Base-by-base conservation (phyloP, 2,329 filamentous ascomycete genomes). In the Seiridium cupressi region DNA sequence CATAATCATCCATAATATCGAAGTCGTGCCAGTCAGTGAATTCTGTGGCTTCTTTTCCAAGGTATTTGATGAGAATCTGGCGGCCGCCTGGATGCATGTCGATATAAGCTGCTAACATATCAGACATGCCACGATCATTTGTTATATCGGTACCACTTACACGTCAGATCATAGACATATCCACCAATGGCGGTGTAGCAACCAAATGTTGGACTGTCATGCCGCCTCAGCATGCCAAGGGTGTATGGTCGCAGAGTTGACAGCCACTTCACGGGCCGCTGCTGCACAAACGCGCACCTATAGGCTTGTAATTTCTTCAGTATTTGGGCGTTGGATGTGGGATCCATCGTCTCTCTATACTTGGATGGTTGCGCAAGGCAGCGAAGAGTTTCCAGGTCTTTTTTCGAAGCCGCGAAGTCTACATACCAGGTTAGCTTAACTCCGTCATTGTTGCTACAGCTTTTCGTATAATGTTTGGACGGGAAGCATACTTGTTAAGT, bases 31-130 rank as follows among this genome's bases (percentile, higher is more conserved):
- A 57, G 5, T 63, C 31, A 6, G 31, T 4, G 26, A 67, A 66
- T 3, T 60, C 26, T 13, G 55, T 62, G 35, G 62, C 61, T 35
- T 64, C 62, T 13, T 38, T 46, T 9, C 65, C 65, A 2, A 60
- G 34, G 11, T 51, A 61, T 4, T 57, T 40, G 5, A 55, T 44
- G 11, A 67, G 8, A 5, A 62, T 32, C 4, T 31, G n/a, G 31
- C 26, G 49, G 2, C 65, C 65, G 3, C 65, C 65, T 1, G 65
- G 65, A 38, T 67, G 65, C 31, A 59, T 61, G 35, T 44, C 57
- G 2, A 62, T 10, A 32, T 66, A 67, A 2, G 9, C 65, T 67
- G 31, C 3, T 18, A 31, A 2, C 9, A 8, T 31, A n/a, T 57
- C 8, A 57, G 54, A 6, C 26, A n/a, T 55, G 8, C 8, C 26